Base-by-base conservation (phyloP, 164 flowering plant species). In the Pachysandra terminalis region DNA sequence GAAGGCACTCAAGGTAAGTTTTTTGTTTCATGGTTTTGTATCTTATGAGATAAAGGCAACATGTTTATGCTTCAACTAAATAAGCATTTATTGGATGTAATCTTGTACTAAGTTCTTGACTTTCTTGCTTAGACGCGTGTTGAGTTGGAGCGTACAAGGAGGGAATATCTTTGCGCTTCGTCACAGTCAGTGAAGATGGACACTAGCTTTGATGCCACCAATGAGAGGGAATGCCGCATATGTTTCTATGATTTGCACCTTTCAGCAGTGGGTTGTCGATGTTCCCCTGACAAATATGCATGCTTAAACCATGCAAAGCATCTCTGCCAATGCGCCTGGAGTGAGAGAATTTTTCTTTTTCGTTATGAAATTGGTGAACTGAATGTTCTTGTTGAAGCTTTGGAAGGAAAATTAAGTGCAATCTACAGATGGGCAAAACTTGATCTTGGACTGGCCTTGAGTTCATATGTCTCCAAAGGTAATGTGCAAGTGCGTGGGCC, bases 341-440 rank as follows among this genome's bases (percentile, higher is more conserved):
- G 72, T 59, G 62, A 65, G 35, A 87, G 72, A 74, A 41, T 65
- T 76, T 82, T 87, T 68, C 80, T 85, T 35, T 82, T 78, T 74
- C 87, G 96, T 4, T 85, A 89, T 68, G 80, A 79, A n/a, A 83
- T 82, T 45, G 63, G 54, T 45, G 92, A 93, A 45, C 74, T 90
- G 52, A 67, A 87, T 63, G n/a, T 79, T 52, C 85, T 91, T 55
- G 70, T 80, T 45, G 87, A 88, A 59, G 97, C 95, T 59, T 61
- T 88, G 74, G 88, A 81, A 76, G 96, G 97, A 23, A 86, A 90
- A 75, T 65, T 88, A 67, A 85, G 88, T 81, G 84, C 97, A 19
- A 68, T 86, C 25, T 78, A 85, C 78, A 79, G 82, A 81, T 91
- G 97, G 97, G 95, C 93, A 64, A 84, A 74, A 37, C 53, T 65